Evolutionary conservation across 2,329 filamentous ascomycete genomes (phyloP).

Genomic region (Apiospora sp.): DNA sequence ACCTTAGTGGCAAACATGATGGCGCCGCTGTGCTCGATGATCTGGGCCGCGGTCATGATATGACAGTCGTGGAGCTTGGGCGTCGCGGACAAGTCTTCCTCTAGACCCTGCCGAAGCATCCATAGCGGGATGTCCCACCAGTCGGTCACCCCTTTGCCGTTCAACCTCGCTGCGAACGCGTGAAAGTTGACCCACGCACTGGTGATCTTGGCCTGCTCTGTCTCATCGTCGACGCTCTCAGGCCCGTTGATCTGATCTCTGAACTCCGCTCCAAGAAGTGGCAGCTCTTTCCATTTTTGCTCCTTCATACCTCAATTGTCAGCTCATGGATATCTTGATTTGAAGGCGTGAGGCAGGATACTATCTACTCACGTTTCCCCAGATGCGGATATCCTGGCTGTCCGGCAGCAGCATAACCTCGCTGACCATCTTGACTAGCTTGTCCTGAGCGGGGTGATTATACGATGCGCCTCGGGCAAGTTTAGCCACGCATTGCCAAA

Average conservation of each 20-base stretch:
- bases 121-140: conserved; percentile 35
- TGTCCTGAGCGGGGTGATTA: conserved; percentile 37
- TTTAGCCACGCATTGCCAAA: conserved; percentile 30
- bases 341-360: not conserved
- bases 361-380: not conserved
- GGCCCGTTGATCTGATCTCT: conserved; percentile 36
- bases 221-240: conserved; percentile 22
- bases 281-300: conserved; percentile 37
- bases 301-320: not conserved
- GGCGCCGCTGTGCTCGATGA: conserved; percentile 40
- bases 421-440: conserved; percentile 36
- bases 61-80: conserved; percentile 30
- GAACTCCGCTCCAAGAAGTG: conserved; percentile 35
- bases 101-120: conserved; percentile 40
- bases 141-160: conserved; percentile 35
- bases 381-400: not conserved
- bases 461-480: conserved; percentile 38
- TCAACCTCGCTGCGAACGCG: conserved; percentile 39
- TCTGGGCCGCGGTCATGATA: conserved; percentile 37
- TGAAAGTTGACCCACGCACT: conserved; percentile 37
- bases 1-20: conserved; percentile 31
- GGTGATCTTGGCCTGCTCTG: conserved; percentile 27
- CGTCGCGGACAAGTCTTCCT: conserved; percentile 30
- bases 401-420: conserved; percentile 39
- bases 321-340: not conserved